Evolutionary conservation across 371 early-diverging fungal genomes (phyloP).

Genomic region (Actinomortierella wolfii): DNA sequence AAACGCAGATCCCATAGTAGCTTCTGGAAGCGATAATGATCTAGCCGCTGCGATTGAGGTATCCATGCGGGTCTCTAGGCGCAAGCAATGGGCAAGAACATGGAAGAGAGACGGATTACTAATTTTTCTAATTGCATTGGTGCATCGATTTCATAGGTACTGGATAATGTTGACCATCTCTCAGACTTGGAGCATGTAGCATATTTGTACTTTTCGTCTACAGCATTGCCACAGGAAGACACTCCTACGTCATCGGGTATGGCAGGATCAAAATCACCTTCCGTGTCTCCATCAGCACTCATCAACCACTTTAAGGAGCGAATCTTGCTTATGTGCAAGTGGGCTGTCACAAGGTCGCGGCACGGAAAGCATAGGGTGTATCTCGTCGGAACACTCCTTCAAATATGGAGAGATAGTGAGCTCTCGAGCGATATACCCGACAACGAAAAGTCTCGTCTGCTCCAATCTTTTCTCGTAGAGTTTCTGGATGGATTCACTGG

Average conservation of each 20-base stretch:
- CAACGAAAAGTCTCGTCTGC: conserved; percentile 19
- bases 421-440: conserved; percentile 14
- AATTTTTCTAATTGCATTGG: not conserved
- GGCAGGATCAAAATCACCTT: conserved; percentile 51
- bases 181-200: conserved; percentile 30
- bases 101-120: not conserved
- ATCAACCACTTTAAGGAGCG: conserved; percentile 1
- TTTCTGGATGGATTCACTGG: conserved; percentile 39
- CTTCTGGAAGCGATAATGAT: no score
- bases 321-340: conserved; percentile 53
- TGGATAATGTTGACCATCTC: conserved; percentile 25
- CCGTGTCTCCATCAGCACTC: conserved; percentile 35
- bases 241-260: conserved; percentile 8
- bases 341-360: conserved; percentile 61
- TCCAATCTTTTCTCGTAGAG: conserved; percentile 27
- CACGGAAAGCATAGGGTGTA: conserved; percentile 65
- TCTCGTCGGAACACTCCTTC: conserved; percentile 57
- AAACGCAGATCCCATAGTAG: no score
- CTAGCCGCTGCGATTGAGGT: no score
- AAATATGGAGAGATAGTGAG: conserved; percentile 55
- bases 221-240: conserved; percentile 13
- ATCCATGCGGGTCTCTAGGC: no score
- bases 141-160: conserved; percentile 7
- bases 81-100: not conserved
- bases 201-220: conserved; percentile 15